Percentiles rank a stretch among this genome's conserved stretches.
Evolutionary conservation across 1,284 basidiomycete genomes (phyloP).

Genomic region (Trichosporon sp.): DNA sequence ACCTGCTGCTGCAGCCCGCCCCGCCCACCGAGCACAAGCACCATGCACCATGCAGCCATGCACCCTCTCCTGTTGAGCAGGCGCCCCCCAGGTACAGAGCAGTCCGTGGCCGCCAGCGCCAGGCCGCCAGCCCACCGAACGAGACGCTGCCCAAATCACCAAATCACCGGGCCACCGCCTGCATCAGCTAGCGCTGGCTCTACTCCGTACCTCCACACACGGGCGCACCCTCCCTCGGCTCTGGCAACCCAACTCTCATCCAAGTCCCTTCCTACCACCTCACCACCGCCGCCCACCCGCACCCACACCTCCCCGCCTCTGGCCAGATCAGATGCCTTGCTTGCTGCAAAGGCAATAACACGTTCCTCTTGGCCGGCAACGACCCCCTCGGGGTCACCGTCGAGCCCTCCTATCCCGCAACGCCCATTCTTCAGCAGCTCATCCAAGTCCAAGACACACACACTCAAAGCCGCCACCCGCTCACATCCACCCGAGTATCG

Average conservation of each 20-base stretch:
- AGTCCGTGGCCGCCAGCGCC: not conserved
- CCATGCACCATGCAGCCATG: not conserved
- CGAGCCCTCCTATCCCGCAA: conserved; percentile 13
- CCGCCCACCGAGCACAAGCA: not conserved
- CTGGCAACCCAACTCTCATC: not conserved
- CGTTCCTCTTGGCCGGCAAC: conserved; percentile 20
- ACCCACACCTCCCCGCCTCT: conserved; percentile 6
- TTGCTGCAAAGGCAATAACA: conserved; percentile 16
- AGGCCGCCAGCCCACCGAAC: not conserved
- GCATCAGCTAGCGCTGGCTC: not conserved
- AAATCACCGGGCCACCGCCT: not conserved
- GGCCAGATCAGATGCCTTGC: conserved; percentile 14
- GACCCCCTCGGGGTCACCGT: conserved; percentile 23
- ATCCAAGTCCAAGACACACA: not conserved
- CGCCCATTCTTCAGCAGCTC: not conserved
- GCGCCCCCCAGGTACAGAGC: not conserved
- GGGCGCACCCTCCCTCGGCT: not conserved
- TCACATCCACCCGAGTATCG: not conserved
- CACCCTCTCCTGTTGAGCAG: not conserved
- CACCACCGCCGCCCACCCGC: not conserved
- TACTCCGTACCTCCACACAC: not conserved
- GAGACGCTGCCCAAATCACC: too few species aligned
- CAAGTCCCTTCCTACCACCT: not conserved
- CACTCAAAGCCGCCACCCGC: not conserved
- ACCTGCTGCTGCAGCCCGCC: not conserved